Conservation (phyloP, 192 early-diverging fungal genomes). For the Lobosporangium transversale region DNA sequence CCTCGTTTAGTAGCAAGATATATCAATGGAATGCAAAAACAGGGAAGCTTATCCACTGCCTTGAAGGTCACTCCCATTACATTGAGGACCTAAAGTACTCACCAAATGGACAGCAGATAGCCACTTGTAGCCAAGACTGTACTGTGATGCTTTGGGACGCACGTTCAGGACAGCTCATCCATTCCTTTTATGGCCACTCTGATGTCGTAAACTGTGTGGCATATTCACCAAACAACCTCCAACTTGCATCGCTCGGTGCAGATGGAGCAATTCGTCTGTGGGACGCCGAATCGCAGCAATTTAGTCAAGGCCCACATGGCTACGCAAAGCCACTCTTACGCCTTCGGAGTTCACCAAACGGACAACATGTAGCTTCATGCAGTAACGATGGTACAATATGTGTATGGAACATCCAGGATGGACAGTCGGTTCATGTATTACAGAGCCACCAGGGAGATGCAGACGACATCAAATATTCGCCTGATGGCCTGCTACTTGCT, state of each 20-base stretch:
- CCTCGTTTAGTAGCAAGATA: background rate
- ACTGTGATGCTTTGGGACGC: background rate
- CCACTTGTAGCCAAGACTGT: background rate
- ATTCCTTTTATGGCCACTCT: background rate
- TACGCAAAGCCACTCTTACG: too few species aligned
- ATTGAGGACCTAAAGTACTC: background rate
- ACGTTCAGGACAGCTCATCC: background rate
- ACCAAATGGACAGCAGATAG: background rate
- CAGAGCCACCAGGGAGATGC: too few species aligned
- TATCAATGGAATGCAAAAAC: background rate
- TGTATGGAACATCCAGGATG: too few species aligned
- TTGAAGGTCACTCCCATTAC: background rate
- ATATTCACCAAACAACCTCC: background rate
- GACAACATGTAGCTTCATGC: too few species aligned
- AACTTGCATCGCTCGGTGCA: background rate
- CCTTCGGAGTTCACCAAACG: too few species aligned
- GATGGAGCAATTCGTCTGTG: background rate
- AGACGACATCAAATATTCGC: too few species aligned
- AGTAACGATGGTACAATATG: too few species aligned
- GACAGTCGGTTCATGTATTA: too few species aligned
- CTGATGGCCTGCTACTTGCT: too few species aligned
- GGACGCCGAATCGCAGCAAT: too few species aligned
- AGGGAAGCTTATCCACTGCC: background rate
- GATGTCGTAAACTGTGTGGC: background rate
- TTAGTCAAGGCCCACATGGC: too few species aligned